Evolutionary conservation across 768 basidiomycete species (phyloP), one percentile per base, ranked within the genome.

Genomic region (Tylopilus cervinicoccineus): DNA sequence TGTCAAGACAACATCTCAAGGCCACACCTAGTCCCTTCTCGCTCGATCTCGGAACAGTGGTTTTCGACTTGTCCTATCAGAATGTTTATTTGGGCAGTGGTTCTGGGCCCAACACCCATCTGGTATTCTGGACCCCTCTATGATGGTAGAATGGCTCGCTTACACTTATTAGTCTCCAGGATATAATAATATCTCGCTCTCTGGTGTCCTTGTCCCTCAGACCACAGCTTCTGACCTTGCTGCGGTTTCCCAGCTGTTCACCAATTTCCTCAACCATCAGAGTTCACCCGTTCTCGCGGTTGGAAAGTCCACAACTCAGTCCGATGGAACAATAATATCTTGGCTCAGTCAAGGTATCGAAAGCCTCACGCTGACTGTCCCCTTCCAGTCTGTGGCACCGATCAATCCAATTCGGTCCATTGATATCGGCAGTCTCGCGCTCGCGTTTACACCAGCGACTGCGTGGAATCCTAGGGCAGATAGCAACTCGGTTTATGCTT

Each of bases 381-480:
- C 84, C 2, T 84, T 88, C 66, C 75, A 66, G 48, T 64, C 76
- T 34, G 58, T 53, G 27, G 59, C 58, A 2, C 72, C 78, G 4
- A 83, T 88, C 47, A 70, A 78, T 56, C 83, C 85, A 14, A 87
- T 87, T 57, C 73, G 71, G 42, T 68, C 71, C n/a, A 86, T 88
- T 54, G 65, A 69, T 12, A 86, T 88, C 32, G 82, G 79, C 8
- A 70, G 74, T 51, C 60, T 89, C 45, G 75, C 69, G 10, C 75
- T 89, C 16, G 62, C 61, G 1, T 89, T 87, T 64, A 74, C 76
- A 9, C 64, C 72, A 45, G 62, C 70, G 9, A 66, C 68, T 3
- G 76, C 83, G 23, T 88, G 82, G 80, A 65, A 70, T 16, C 86
- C 86, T 2, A 62, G 63, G n/a, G 70, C 77, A 5, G 70, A 75